A percentile compares a stretch with the other conserved stretches of the same genome.
Evolutionary conservation across 192 early-diverging fungal genomes (phyloP).

Genomic region (Coemansia sp.): DNA sequence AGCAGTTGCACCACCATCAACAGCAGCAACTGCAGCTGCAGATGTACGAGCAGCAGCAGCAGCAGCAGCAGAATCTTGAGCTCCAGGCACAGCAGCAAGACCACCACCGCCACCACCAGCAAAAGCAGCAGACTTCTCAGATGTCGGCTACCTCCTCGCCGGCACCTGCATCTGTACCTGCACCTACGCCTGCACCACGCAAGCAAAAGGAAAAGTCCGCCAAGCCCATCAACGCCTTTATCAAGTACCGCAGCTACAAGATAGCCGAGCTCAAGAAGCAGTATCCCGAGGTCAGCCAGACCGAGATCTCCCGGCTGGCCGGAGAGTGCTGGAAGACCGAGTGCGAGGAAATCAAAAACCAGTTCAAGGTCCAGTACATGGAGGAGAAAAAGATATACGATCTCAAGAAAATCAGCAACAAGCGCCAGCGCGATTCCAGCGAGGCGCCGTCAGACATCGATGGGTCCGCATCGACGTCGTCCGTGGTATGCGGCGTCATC

Average conservation of each 20-base stretch:
- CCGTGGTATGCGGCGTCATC: constrained; percentile 3
- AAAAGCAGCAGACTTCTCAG: not conserved
- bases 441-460: constrained; percentile 26
- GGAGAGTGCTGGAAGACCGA: constrained; percentile 53
- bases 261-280: constrained; percentile 48
- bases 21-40: not conserved
- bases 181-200: constrained; percentile 13
- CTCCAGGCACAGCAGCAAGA: too few species aligned
- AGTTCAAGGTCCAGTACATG: constrained; percentile 38
- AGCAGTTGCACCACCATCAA: constrained; percentile 5
- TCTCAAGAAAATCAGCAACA: constrained; percentile 44
- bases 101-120: too few species aligned
- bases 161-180: constrained; percentile 1
- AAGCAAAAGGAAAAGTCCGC: constrained; percentile 50
- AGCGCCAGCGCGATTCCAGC: constrained; percentile 30
- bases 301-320: constrained; percentile 49
- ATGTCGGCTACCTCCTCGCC: not conserved
- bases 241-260: constrained; percentile 54
- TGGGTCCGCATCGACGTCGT: not conserved
- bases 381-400: constrained; percentile 50
- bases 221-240: constrained; percentile 53
- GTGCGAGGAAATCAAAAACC: constrained; percentile 46
- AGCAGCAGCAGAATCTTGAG: too few species aligned
- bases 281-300: constrained; percentile 48
- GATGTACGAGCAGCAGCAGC: constrained; percentile 6